phyloP scores from a whole-genome alignment of 2,329 filamentous ascomycete species.

The Teratosphaeria pseudoeucalypti region DNA sequence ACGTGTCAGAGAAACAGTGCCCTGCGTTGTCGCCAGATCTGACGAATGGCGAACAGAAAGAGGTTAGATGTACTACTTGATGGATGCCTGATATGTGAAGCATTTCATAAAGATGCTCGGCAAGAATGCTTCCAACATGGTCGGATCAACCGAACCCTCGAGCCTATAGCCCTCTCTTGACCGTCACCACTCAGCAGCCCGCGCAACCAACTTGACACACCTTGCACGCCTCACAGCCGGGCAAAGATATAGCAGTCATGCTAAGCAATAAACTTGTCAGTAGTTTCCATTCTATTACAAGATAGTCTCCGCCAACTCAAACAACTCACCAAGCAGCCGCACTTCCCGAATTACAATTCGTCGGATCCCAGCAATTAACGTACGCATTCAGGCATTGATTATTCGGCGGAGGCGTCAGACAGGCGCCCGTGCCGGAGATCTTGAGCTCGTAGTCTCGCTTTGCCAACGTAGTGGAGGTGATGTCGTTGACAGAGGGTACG shows the following conservation, averaged over 20 bases:
- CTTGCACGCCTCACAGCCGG: not conserved
- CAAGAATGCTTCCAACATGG: not conserved
- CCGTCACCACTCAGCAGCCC: not conserved
- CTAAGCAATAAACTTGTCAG: not conserved
- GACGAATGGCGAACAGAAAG: not conserved
- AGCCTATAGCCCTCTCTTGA: too few species aligned
- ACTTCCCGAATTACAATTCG: not conserved
- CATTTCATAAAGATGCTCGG: not conserved
- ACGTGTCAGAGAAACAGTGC: not conserved
- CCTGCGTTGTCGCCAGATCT: not conserved
- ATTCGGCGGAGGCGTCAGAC: not conserved
- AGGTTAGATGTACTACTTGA: not conserved
- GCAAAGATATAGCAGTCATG: not conserved
- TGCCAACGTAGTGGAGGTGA: not conserved
- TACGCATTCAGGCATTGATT: not conserved
- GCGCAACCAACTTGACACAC: not conserved
- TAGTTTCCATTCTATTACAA: not conserved
- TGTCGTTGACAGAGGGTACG: not conserved
- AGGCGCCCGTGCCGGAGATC: not conserved
- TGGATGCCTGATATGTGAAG: not conserved
- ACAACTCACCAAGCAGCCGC: not conserved
- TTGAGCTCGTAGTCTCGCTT: not conserved
- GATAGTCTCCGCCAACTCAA: not conserved
- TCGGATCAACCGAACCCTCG: too few species aligned
- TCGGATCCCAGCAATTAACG: not conserved